Evolutionary conservation across 2,329 filamentous ascomycete species (phyloP), one percentile per base, ranked within the genome.

Genomic region (Fusarium fujikuroi): DNA sequence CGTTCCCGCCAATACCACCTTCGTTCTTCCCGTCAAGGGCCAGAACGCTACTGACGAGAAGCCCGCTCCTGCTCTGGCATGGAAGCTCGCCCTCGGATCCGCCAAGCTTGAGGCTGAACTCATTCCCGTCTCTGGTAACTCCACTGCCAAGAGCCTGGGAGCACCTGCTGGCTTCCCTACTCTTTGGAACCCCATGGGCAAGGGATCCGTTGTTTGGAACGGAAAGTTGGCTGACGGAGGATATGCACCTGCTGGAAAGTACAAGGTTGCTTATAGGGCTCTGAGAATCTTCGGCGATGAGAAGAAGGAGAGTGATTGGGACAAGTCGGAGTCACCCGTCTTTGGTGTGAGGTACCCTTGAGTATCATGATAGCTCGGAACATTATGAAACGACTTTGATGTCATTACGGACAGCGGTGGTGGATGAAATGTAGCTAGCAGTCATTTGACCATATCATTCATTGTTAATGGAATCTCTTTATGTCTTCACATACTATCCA

Each of bases 271-370:
- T 3, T 80, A 88, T 39, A 82, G 83, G 60, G 85, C 87, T 6
- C 79, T 89, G 70, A 84, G 83, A 63, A 83, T 89, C 68, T 88
- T 86, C 72, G 87, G 88, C 8, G 81, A 89, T 60, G 78, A 79
- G 37, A 77, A 80, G n/a, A 81, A 84, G 70, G 69, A 80, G 5
- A 79, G 77, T 9, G 85, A 89, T 53, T 90, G 86, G 79, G 87
- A 89, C 39, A 75, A 80, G 5, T 77, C 77, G 16, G 81, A 85
- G 75, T 83, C 85, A 2, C 75, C 77, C 1, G 63, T 80, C 1
- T 87, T 89, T 60, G 76, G 77, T 23, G 83, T 89, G 47, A 78
- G 76, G 57, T 89, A 88, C 60, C 60, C 68, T 57, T 72, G 49
- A 47, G 39, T 9, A 23, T 63, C 23, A 21, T 58, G 25, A 40